Base-by-base conservation (phyloP, 805 yeast genomes). In the Tetrapisispora taiwanensis region DNA sequence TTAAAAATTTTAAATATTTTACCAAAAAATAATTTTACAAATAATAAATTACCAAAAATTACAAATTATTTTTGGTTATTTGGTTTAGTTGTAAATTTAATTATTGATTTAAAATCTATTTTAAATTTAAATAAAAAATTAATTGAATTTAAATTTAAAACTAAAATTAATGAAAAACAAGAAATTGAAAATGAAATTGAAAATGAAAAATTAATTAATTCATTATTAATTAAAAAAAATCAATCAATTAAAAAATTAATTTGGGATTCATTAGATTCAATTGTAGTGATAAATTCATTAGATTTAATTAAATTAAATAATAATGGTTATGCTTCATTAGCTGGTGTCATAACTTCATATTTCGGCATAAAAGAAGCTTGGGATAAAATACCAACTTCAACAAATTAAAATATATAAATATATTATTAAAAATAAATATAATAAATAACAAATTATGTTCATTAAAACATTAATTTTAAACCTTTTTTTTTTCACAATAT, bases 291-390 rank as follows among this genome's bases (percentile, higher is more conserved):
- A 81, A 58, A 79, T 83, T 63, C 75, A 79, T 43, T 73, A 84
- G 63, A 71, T 74, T 46, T 66, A 70, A 64, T 67, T 83, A 53
- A 70, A 71, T 52, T 37, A n/a, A 68, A 78, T 54, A 76, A 79
- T 59, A 96, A 89, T 54, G 92, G 94, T 41, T 72, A 79, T 35
- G 76, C 87, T 41, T 96, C 95, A 31, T 66, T 80, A 46, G 87
- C 92, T 32, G 97, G 97, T 59, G 73, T 83, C 22, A 66, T 84
- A 47, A 87, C 97, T 28, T 82, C 95, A 33, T 47, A 79, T 40
- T 69, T 87, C 64, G 95, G 95, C 36, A 69, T 87, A 43, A 76
- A 74, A 59, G 88, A 83, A 54, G 58, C 79, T 52, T 81, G 94
- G 95, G 67, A 60, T 31, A 62, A 73, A 38, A 72, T 75, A 5